phyloP scores from a whole-genome alignment of 2,329 filamentous ascomycete genomes.

The Alternaria postmessia region DNA sequence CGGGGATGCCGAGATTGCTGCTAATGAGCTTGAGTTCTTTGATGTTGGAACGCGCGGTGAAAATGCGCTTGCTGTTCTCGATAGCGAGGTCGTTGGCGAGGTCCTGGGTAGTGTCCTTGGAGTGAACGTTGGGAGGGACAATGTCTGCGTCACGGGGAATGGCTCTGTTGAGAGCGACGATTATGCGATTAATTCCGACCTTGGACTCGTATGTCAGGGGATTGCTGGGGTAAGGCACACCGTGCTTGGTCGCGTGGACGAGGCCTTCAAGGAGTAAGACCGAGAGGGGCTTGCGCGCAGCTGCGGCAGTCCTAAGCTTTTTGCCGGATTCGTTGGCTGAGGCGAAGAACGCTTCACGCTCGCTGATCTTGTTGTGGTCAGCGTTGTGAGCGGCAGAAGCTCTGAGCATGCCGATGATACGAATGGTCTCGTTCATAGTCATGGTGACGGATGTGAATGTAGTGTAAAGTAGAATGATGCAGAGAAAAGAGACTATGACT shows the following conservation, averaged over 20 bases:
- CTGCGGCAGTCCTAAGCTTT: conserved; percentile 9
- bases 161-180: conserved; percentile 26
- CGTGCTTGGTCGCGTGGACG: conserved; percentile 21
- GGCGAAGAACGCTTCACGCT: conserved; percentile 9
- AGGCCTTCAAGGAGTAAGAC: conserved; percentile 29
- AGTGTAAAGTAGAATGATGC: not conserved
- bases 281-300: conserved; percentile 14
- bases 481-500: not conserved
- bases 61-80: conserved; percentile 31
- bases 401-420: conserved; percentile 35
- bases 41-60: conserved; percentile 21
- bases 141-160: conserved; percentile 8
- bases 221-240: conserved; percentile 17
- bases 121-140: not conserved
- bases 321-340: conserved; percentile 1
- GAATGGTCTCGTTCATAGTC: conserved; percentile 34
- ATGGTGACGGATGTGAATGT: conserved; percentile 3
- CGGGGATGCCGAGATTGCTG: conserved; percentile 1
- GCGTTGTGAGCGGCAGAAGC: conserved; percentile 32
- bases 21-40: conserved; percentile 9
- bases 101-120: conserved; percentile 19
- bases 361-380: conserved; percentile 29
- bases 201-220: conserved; percentile 26
- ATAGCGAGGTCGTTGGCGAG: conserved; percentile 31
- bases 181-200: conserved; percentile 23